Base-by-base conservation (phyloP, 208 protist species). In the Novymonas esmeraldas region DNA sequence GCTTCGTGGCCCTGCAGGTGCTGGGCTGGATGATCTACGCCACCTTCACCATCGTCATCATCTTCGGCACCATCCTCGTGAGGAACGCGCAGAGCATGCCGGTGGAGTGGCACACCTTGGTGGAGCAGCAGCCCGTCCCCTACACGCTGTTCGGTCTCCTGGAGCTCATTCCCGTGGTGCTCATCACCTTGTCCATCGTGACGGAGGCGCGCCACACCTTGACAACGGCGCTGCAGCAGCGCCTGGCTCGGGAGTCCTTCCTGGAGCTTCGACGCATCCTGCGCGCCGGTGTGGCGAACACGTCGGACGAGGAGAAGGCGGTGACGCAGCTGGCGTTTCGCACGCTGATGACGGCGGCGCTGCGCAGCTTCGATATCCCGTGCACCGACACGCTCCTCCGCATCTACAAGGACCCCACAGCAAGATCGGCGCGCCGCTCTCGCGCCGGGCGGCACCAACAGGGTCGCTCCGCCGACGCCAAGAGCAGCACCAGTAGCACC, bases 1-100 rank as follows among this genome's bases (percentile, higher is more conserved):
- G 59, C 22, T 93, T 87, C 55, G 74, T 92, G 2, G 90, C 85
- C 2, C 52, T 93, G 60, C 87, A 95, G 67, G 76, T 83, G 54
- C 63, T 93, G 10, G 87, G 87, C 28, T 95, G 90, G 87, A 78
- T 70, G 52, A 16, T 82, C 10, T 92, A 93, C 71, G 71, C 84
- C 4, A 54, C 76, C 9, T 83, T 79, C 50, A 33, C 81, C 16
- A 65, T 94, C 4, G 29, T 81, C 16, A 34, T 76, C 1, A 41
- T 85, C 41, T 41, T 89, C 11, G 46, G 51, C 24, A 60, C 51
- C 13, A 61, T 84, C 29, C 24, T 75, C 7, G 36, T 54, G 7
- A 44, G 64, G 6, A 65, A 57, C 7, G 34, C 49, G 16, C 29
- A 66, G 4, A 76, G 51, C 56, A 29, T 74, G 2, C 58, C 57